Percentiles rank a stretch among this genome's conserved stretches.
These are phyloP conservation scores for Candida berthetii DNA, from an alignment of 805 yeast genomes.

Conservation along the genomic window DNA sequence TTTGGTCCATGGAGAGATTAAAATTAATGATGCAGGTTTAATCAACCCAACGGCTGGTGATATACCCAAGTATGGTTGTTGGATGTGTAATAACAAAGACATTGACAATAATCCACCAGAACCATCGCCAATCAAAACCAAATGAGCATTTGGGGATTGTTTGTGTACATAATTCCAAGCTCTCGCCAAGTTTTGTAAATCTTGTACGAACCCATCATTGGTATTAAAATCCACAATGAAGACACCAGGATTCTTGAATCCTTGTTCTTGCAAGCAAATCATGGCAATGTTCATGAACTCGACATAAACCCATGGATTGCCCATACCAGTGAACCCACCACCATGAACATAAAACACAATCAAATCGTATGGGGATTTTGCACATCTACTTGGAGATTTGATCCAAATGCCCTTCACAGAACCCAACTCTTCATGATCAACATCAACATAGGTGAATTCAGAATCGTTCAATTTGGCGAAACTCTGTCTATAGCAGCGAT, in stretches of 20 bases:
- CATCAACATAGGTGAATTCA: slow-evolving; percentile 10
- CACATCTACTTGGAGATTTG: slow-evolving; percentile 22
- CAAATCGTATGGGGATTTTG: slow-evolving; percentile 26
- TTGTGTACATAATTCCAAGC: slow-evolving; percentile 26
- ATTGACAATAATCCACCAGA: slow-evolving; percentile 39
- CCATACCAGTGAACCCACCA: slow-evolving; percentile 15
- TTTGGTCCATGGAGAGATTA: slow-evolving; percentile 26
- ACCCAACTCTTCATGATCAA: slow-evolving; percentile 7
- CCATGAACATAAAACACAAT: slow-evolving; percentile 40
- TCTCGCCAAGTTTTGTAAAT: slow-evolving; percentile 17
- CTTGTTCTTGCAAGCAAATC: slow-evolving; percentile 37
- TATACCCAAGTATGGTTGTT: slow-evolving; percentile 21
- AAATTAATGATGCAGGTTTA: slow-evolving; percentile 25
- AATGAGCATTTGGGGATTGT: slow-evolving; percentile 19
- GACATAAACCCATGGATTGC: slow-evolving; percentile 32
- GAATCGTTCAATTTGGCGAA: slow-evolving; percentile 1
- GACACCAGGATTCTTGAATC: slow-evolving; percentile 41
- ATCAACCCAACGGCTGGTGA: not conserved
- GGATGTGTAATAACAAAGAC: slow-evolving; percentile 29
- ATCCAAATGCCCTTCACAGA: slow-evolving; percentile 25
- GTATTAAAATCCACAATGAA: slow-evolving; percentile 27
- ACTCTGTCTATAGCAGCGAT: slow-evolving; percentile 2
- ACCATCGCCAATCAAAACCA: slow-evolving; percentile 39
- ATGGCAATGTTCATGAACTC: slow-evolving; percentile 38
- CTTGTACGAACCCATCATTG: slow-evolving; percentile 17